Evolutionary conservation across 805 yeast species (phyloP), one percentile per base, ranked within the genome.

Genomic region (Kuraishia capsulata): DNA sequence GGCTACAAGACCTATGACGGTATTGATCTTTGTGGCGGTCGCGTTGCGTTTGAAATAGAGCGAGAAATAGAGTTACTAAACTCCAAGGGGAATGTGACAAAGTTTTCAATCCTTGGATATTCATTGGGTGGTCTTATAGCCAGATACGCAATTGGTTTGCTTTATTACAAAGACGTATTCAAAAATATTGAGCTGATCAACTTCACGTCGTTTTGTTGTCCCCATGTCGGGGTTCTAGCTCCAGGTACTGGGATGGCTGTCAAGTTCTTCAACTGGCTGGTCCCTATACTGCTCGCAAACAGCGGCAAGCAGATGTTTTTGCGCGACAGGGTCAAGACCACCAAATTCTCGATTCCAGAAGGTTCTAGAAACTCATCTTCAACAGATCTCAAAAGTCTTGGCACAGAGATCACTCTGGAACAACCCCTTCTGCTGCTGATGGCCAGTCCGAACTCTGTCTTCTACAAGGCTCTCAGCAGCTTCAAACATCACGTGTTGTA

Each of bases 1-100:
- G 90, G 89, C 5, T 83, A 76, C 52, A 72, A 73, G 50, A 87
- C 95, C 2, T 80, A 85, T 48, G 96, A 87, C 52, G 96, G 96
- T 2, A 76, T 86, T 18, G 95, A 86, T 46, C 76, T 85, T 20
- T 85, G 92, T 51, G 95, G 95, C 2, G 65, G 76, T 36, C 64
- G 94, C 18, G 81, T 84, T 5, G 77, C 82, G 1, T 70, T 70
- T 38, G 95, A 87, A 56, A 77, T 87, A 36, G 54, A 62, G 16
- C 46, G 43, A 1, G 65, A 66, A 48, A 59, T 74, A 16, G 45
- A 48, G 4, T 32, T 33, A 17, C 35, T 47, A 40, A 46, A 42
- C 25, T 29, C 34, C 4, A 53, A 48, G n/a, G 57, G 53, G n/a
- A 47, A 42, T 13, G 85, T 86, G 9, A 64, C 67, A n/a, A 76